These are phyloP conservation scores for Suillus discolor DNA, from an alignment of 768 basidiomycete genomes.

Conservation along the genomic window DNA sequence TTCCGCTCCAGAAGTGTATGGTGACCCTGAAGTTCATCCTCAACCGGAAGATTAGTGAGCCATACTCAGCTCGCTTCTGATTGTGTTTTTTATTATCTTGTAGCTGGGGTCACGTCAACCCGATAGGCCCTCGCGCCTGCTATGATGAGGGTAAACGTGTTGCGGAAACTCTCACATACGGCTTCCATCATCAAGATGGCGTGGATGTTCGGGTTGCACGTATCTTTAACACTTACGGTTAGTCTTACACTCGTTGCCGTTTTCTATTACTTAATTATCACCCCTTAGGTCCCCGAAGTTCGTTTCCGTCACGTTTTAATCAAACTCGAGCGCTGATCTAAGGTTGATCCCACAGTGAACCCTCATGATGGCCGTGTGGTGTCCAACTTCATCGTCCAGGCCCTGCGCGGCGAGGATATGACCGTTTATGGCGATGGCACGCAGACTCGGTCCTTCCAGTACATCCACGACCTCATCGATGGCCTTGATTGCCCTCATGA, in stretches of 20 bases:
- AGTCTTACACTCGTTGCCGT: constrained; percentile 9
- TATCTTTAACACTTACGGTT: constrained; percentile 96
- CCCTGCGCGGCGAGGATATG: constrained; percentile 94
- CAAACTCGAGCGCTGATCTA: constrained; percentile 6
- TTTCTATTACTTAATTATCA: background rate
- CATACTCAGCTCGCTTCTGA: background rate
- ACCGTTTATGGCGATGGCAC: constrained; percentile 94
- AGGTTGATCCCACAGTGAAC: constrained; percentile 64
- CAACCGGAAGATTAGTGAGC: constrained; percentile 94
- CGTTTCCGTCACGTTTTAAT: constrained; percentile 8
- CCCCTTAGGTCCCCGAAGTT: constrained; percentile 63
- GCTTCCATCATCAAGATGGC: constrained; percentile 91
- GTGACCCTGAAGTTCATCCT: constrained; percentile 97
- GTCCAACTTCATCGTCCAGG: constrained; percentile 98
- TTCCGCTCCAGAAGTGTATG: constrained; percentile 82
- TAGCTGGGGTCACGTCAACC: constrained; percentile 98
- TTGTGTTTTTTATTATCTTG: constrained; percentile 20
- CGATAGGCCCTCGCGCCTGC: constrained; percentile 97
- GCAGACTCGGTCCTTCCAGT: constrained; percentile 96
- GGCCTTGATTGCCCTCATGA: constrained; percentile 95
- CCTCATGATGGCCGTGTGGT: constrained; percentile 97
- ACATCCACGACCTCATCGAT: constrained; percentile 96
- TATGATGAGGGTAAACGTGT: constrained; percentile 99
- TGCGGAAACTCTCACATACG: constrained; percentile 96
- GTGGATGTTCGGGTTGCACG: constrained; percentile 97